Percentiles rank a stretch among this genome's conserved stretches.
Conservation (phyloP, 2,329 filamentous ascomycete genomes). For the Alternaria atra region DNA sequence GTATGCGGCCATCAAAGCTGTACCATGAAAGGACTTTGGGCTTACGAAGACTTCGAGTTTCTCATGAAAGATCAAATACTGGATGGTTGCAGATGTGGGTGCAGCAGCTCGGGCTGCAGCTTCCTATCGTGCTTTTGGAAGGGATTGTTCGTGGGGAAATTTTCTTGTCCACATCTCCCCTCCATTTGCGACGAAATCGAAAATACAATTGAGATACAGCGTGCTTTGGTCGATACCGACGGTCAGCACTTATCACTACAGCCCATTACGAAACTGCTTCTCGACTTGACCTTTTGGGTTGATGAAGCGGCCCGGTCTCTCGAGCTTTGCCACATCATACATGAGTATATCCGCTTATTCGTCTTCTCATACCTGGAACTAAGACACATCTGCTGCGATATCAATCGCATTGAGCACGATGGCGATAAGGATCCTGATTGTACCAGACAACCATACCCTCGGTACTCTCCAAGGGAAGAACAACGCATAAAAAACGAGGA, state of each 20-base stretch:
- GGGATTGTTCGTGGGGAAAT: too few species aligned
- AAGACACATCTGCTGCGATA: neutral
- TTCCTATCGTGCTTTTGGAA: neutral
- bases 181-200: neutral
- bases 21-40: neutral
- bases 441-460: neutral
- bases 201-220: too few species aligned
- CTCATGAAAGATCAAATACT: neutral
- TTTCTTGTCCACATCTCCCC: neutral
- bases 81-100: neutral
- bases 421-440: neutral
- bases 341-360: rapidly evolving
- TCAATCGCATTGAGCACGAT: rapidly evolving
- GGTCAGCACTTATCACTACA: too few species aligned
- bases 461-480: neutral
- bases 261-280: rapidly evolving
- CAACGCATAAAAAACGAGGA: neutral
- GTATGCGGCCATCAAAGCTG: too few species aligned
- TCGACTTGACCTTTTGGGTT: neutral
- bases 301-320: rapidly evolving
- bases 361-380: neutral
- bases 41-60: neutral
- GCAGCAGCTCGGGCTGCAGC: neutral
- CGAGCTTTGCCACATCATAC: rapidly evolving
- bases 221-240: too few species aligned